Conservation (phyloP, 371 early-diverging fungal genomes). For the Mycotypha africana region DNA sequence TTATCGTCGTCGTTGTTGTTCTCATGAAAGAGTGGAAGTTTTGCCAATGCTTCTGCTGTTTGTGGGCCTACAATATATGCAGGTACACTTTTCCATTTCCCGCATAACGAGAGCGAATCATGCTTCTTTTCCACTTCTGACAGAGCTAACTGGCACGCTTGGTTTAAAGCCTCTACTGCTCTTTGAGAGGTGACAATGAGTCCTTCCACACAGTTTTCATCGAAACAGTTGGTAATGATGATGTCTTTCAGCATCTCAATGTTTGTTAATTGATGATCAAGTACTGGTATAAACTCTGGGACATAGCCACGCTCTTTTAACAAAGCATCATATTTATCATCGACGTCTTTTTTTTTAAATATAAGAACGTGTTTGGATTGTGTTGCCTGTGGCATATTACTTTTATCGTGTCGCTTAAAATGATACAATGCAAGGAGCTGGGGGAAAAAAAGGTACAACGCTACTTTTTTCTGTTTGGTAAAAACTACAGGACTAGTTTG, state of each 20-base stretch:
- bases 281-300: conserved; percentile 31
- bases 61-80: conserved; percentile 48
- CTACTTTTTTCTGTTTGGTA: no score
- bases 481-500: no score
- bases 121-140: not conserved
- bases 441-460: no score
- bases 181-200: conserved; percentile 40
- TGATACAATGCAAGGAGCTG: no score
- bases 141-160: conserved; percentile 1
- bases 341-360: conserved; percentile 13
- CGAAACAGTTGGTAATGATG: conserved; percentile 14
- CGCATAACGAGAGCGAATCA: no score
- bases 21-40: conserved; percentile 22
- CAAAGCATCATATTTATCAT: conserved; percentile 19
- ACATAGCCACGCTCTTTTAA: conserved; percentile 8
- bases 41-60: conserved; percentile 28
- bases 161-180: conserved; percentile 24
- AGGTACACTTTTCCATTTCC: conserved; percentile 24
- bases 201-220: conserved; percentile 4
- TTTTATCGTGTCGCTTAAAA: no score
- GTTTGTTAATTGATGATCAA: conserved; percentile 21
- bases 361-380: conserved; percentile 18
- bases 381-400: no score
- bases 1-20: no score
- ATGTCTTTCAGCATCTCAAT: conserved; percentile 8